phyloP scores from a whole-genome alignment of 1,284 basidiomycete species.

The Malassezia caprae region DNA sequence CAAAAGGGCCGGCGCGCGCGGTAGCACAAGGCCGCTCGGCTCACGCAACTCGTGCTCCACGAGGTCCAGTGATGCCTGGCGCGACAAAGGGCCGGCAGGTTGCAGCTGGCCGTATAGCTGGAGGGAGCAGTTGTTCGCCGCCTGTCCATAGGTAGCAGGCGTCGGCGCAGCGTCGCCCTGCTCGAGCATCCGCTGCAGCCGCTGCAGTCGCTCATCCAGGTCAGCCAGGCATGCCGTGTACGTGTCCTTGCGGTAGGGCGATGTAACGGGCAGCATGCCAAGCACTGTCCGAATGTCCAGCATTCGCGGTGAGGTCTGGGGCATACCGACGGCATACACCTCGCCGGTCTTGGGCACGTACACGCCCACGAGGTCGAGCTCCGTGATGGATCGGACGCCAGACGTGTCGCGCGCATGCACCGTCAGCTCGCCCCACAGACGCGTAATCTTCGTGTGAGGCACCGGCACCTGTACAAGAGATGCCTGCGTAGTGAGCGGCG shows the following conservation, averaged over 20 bases:
- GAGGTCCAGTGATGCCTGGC: background rate
- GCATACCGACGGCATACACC: conserved; percentile 5
- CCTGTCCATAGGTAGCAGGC: background rate
- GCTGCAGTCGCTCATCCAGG: conserved; percentile 3
- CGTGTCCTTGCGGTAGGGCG: conserved; percentile 2
- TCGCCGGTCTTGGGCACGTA: background rate
- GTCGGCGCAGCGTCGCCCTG: background rate
- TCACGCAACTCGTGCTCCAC: conserved; percentile 1
- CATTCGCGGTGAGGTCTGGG: background rate
- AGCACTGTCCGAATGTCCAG: conserved; percentile 9
- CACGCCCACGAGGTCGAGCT: conserved; percentile 6
- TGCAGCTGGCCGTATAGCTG: conserved; percentile 12
- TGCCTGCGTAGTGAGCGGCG: background rate
- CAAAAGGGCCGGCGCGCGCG: background rate
- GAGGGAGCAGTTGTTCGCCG: conserved; percentile 9
- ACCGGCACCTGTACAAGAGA: background rate
- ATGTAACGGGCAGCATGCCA: conserved; percentile 3
- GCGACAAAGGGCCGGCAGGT: background rate
- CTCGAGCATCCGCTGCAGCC: background rate
- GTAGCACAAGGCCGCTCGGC: conserved; percentile 2
- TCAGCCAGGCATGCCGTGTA: conserved; percentile 8
- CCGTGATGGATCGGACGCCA: background rate
- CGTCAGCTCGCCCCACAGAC: background rate
- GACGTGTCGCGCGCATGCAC: background rate
- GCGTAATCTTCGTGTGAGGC: background rate